phyloP scores from a whole-genome alignment of 352 stramenopile species.

The Plasmopara muralis region DNA sequence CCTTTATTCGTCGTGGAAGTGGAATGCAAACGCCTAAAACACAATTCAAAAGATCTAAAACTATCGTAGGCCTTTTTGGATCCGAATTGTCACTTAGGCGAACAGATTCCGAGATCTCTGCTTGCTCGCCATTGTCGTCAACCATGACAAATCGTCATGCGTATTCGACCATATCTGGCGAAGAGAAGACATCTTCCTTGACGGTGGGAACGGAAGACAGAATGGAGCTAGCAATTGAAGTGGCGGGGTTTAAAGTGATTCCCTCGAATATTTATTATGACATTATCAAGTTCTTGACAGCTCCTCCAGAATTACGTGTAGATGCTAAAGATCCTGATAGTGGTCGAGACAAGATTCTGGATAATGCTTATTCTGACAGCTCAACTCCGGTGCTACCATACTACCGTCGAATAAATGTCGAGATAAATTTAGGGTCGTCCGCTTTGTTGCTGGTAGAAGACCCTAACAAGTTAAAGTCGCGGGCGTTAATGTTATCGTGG shows the following conservation, averaged over 20 bases:
- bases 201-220: constrained; percentile 27
- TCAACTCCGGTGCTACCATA: constrained; percentile 7
- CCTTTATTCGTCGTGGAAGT: constrained; percentile 25
- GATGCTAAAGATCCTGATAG: constrained; percentile 21
- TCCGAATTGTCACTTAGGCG: constrained; percentile 28
- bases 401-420: constrained; percentile 44
- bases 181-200: constrained; percentile 8
- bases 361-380: constrained; percentile 6
- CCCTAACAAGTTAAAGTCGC: constrained; percentile 54
- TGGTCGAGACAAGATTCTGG: constrained; percentile 10
- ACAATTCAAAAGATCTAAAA: constrained; percentile 36
- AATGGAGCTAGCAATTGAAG: constrained; percentile 64
- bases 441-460: constrained; percentile 73
- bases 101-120: constrained; percentile 31
- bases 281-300: constrained; percentile 62
- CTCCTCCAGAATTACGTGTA: constrained; percentile 14
- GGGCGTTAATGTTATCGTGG: constrained; percentile 79
- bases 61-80: constrained; percentile 30
- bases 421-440: constrained; percentile 59
- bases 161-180: constrained; percentile 14
- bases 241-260: constrained; percentile 72
- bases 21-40: constrained; percentile 19
- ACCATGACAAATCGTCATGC: constrained; percentile 15
- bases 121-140: constrained; percentile 22
- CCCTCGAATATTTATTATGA: constrained; percentile 81